Base-by-base conservation (phyloP, 345 rosid species). In the Populus davidiana region DNA sequence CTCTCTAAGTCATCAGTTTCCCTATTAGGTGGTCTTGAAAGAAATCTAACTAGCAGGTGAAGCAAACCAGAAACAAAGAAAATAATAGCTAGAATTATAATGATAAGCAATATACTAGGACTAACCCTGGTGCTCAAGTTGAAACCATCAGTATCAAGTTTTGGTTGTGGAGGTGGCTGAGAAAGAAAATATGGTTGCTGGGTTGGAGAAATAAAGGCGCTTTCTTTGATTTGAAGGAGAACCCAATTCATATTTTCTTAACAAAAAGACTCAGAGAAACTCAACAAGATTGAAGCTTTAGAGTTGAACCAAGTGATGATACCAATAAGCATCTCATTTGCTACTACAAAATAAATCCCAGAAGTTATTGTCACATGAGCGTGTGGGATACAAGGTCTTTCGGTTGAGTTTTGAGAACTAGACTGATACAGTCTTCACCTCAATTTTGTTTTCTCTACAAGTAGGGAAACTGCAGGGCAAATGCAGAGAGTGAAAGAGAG, bases 31-130 rank as follows among this genome's bases (percentile, higher is more conserved):
- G 96, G 92, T 81, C 95, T 90, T 79, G 88, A 75, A 17, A 96
- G 90, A 79, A 90, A 88, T 83, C 98, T 87, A 31, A 92, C 88
- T 12, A 96, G 74, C 20, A 96, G 98, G 85, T 96, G 98, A 78
- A 94, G 93, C 79, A 96, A 85, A 39, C 97, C 98, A 66, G 97
- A 92, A 76, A 90, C 85, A 74, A 96, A 94, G 94, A 96, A 92
- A 72, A 96, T 86, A 61, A 94, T 85, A 8, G 99, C 93, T 10
- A 96, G 93, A 86, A 94, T 89, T 79, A 96, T 86, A 80, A 96
- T 93, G 76, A 93, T 85, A 2, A 96, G 87, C 73, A 96, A 77
- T 61, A 92, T 78, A 72, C 92, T 91, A 3, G 99, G 99, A 70
- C 93, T 93, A 62, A 94, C 91, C 86, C 85, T 90, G 78, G 76